Conservation (phyloP, 371 early-diverging fungal genomes). For the Mucor piriformis region DNA sequence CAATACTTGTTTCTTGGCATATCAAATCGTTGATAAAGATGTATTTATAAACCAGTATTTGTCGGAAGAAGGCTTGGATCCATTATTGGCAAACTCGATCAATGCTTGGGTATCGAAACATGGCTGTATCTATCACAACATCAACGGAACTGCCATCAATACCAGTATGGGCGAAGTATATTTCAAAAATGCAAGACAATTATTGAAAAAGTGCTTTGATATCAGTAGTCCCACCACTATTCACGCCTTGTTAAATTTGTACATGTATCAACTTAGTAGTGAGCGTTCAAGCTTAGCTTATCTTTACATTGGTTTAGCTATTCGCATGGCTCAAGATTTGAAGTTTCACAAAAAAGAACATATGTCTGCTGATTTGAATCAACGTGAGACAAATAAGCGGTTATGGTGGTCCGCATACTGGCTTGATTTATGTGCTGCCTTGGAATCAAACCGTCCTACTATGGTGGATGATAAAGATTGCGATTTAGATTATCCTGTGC, state of each 20-base stretch:
- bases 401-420: conserved; percentile 71
- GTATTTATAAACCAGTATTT: conserved; percentile 51
- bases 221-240: conserved; percentile 58
- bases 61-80: conserved; percentile 42
- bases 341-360: conserved; percentile 58
- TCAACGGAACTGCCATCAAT: conserved; percentile 27
- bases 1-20: conserved; percentile 57
- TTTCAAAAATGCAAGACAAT: conserved; percentile 57
- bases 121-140: conserved; percentile 55
- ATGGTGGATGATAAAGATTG: conserved; percentile 69
- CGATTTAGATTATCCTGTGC: conserved; percentile 57
- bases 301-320: conserved; percentile 63
- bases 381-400: conserved; percentile 59
- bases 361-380: conserved; percentile 50
- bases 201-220: conserved; percentile 63
- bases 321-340: conserved; percentile 69
- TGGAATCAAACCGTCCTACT: conserved; percentile 52
- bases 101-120: conserved; percentile 66
- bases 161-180: conserved; percentile 60
- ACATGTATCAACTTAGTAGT: conserved; percentile 64
- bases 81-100: conserved; percentile 58
- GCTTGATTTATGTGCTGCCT: conserved; percentile 55
- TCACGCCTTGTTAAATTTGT: conserved; percentile 61
- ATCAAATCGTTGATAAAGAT: conserved; percentile 61
- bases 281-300: conserved; percentile 62